Evolutionary conservation across 495 filamentous ascomycete species (phyloP).

Genomic region (Cryomyces minteri): DNA sequence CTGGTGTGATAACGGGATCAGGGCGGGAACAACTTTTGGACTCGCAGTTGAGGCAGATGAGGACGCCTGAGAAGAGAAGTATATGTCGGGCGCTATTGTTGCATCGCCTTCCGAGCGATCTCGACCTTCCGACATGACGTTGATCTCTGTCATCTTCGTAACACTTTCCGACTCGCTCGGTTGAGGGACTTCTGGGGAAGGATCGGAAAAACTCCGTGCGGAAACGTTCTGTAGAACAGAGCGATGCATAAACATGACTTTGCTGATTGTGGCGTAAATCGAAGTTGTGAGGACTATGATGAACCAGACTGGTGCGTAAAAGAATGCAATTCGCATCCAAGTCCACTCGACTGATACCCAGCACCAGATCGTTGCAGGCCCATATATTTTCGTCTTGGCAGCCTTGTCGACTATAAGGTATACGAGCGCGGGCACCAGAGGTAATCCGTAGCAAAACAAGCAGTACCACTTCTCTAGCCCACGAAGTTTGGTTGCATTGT

Average conservation of each 20-base stretch:
- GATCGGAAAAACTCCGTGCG: no score
- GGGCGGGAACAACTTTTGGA: no score
- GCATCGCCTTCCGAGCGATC: no score
- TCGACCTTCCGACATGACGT: no score
- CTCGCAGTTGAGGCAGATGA: no score
- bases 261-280: conserved; percentile 58
- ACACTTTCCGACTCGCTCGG: no score
- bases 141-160: no score
- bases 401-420: conserved; percentile 44
- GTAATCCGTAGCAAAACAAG: conserved; percentile 54
- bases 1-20: no score
- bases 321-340: conserved; percentile 52
- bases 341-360: conserved; percentile 58
- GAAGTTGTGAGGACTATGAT: conserved; percentile 47
- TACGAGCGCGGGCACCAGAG: conserved; percentile 47
- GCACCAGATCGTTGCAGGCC: conserved; percentile 68
- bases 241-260: conserved; percentile 43
- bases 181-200: no score
- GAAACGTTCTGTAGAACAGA: conserved; percentile 1
- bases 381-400: conserved; percentile 41
- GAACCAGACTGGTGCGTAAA: conserved; percentile 75
- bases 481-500: conserved; percentile 45
- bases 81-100: no score
- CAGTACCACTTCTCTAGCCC: conserved; percentile 57
- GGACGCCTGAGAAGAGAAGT: no score